Conservation (phyloP, 108 stramenopile species). For the Thalassiosira profunda region DNA sequence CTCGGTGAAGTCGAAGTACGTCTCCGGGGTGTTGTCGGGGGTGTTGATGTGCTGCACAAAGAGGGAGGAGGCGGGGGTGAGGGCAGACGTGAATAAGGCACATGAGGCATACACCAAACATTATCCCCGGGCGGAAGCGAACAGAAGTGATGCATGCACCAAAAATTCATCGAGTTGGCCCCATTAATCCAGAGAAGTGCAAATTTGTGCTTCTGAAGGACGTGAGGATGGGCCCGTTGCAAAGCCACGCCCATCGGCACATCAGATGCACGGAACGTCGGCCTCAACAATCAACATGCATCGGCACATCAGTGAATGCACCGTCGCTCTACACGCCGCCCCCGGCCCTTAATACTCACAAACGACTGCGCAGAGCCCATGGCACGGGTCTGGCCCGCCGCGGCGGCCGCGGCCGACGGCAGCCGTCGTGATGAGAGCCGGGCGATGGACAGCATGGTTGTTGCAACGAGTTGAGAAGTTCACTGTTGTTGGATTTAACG, state of each 20-base stretch:
- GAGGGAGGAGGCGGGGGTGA: background rate
- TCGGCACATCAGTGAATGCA: too few species aligned
- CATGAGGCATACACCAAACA: too few species aligned
- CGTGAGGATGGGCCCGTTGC: too few species aligned
- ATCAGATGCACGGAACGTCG: background rate
- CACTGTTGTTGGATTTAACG: too few species aligned
- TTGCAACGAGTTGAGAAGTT: too few species aligned
- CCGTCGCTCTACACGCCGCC: background rate
- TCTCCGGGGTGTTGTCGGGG: constrained; percentile 91
- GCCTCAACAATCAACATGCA: background rate
- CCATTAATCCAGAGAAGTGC: background rate
- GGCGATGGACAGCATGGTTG: constrained; percentile 47
- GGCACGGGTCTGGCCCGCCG: constrained; percentile 23
- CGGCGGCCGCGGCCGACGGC: constrained; percentile 2
- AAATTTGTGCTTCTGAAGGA: too few species aligned
- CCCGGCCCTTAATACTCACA: constrained; percentile 16
- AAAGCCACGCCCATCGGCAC: background rate
- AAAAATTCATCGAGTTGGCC: background rate
- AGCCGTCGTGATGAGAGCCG: constrained; percentile 20
- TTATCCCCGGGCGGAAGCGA: too few species aligned
- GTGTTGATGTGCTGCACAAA: constrained; percentile 91
- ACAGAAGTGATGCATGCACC: too few species aligned
- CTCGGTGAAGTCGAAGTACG: constrained; percentile 94
- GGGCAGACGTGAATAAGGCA: too few species aligned
- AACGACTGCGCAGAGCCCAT: constrained; percentile 47